Conservation (phyloP, 345 rosid species). For the Rhodamnia argentea region DNA sequence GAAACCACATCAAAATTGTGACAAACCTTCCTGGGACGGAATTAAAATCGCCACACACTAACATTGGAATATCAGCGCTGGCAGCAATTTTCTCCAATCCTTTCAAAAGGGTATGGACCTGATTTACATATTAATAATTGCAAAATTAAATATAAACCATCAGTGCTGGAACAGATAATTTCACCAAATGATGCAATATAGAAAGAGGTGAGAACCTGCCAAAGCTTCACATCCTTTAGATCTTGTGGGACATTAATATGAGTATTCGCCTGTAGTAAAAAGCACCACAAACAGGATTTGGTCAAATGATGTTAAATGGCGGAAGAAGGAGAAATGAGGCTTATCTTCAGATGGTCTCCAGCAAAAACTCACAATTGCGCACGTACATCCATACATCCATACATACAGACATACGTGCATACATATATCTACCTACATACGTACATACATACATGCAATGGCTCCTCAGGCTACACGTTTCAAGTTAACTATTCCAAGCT, state of each 20-base stretch:
- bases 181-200: neutral
- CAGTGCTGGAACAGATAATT: neutral
- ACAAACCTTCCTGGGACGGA: conserved; percentile 85
- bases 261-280: conserved; percentile 72
- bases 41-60: conserved; percentile 98
- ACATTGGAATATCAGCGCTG: conserved; percentile 95
- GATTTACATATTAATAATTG: conserved; percentile 9
- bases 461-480: neutral
- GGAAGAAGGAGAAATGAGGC: neutral
- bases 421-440: neutral
- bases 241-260: conserved; percentile 83
- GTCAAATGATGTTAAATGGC: neutral
- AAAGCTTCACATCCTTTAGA: conserved; percentile 89
- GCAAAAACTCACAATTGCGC: neutral
- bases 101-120: conserved; percentile 95
- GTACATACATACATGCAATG: neutral
- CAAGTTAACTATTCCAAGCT: neutral
- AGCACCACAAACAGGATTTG: conserved; percentile 3
- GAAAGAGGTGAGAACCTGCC: conserved; percentile 64
- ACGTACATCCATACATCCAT: neutral
- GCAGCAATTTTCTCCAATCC: conserved; percentile 97
- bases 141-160: neutral
- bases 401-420: neutral
- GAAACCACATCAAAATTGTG: neutral
- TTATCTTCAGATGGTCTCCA: neutral